Percentiles rank a stretch among this genome's conserved stretches.
phyloP scores from a whole-genome alignment of 2,329 filamentous ascomycete species.

The Monilinia polystroma region DNA sequence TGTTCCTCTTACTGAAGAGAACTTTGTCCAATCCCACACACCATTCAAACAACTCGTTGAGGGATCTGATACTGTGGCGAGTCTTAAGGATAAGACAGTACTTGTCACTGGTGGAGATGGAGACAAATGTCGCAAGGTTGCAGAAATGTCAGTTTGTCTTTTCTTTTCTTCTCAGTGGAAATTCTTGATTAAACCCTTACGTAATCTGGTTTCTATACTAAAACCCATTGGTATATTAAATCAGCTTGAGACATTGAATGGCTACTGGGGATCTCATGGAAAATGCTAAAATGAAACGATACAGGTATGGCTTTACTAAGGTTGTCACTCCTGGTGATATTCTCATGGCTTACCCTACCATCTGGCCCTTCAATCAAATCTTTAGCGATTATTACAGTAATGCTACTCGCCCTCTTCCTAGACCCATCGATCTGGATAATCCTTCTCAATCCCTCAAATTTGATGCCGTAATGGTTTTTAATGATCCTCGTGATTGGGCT shows the following conservation, averaged over 20 bases:
- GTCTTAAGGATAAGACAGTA: conserved; percentile 64
- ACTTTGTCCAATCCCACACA: conserved; percentile 88
- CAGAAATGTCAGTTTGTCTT: conserved; percentile 49
- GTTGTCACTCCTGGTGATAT: conserved; percentile 88
- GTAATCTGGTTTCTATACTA: not conserved
- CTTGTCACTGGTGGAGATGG: conserved; percentile 64
- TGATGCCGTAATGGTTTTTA: conserved; percentile 90
- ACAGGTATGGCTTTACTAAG: conserved; percentile 70
- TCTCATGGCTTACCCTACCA: conserved; percentile 64
- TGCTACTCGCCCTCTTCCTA: conserved; percentile 59
- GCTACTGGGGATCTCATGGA: not conserved
- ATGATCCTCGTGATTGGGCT: conserved; percentile 95
- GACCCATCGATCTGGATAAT: conserved; percentile 45
- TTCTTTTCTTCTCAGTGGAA: conserved; percentile 34
- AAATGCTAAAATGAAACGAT: conserved; percentile 19
- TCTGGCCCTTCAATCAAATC: conserved; percentile 80
- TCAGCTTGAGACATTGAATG: not conserved
- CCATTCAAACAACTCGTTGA: conserved; percentile 74
- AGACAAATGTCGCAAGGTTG: conserved; percentile 54
- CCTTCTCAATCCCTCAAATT: conserved; percentile 63
- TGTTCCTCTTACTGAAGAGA: conserved; percentile 61
- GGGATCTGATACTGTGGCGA: conserved; percentile 52
- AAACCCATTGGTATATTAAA: not conserved
- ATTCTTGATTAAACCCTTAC: not conserved
- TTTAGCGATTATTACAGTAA: conserved; percentile 60